Evolutionary conservation across 1,284 basidiomycete genomes (phyloP).

Genomic region (Leccinum pachyderme): DNA sequence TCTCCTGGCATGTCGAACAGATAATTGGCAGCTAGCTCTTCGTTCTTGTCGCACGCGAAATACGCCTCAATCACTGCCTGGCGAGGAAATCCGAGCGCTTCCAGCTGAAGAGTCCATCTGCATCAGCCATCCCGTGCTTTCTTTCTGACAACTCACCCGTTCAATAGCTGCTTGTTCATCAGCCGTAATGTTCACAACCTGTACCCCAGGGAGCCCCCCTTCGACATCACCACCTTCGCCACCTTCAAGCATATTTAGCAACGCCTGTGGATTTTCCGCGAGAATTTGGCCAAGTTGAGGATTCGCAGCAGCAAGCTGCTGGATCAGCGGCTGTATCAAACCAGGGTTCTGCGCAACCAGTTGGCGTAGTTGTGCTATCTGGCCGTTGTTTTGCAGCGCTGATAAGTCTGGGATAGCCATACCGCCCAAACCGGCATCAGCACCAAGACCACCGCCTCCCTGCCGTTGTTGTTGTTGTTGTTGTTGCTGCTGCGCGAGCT

Average conservation of each 20-base stretch:
- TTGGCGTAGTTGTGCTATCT: constrained; percentile 68
- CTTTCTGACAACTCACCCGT: constrained; percentile 54
- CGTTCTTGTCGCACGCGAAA: constrained; percentile 92
- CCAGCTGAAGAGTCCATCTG: constrained; percentile 49
- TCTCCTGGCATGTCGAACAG: constrained; percentile 57
- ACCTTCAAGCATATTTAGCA: constrained; percentile 60
- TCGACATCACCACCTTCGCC: constrained; percentile 43
- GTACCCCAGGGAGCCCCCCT: constrained; percentile 30
- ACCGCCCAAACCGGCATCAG: constrained; percentile 23
- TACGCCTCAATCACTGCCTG: constrained; percentile 82
- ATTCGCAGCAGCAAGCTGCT: constrained; percentile 76
- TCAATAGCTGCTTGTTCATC: constrained; percentile 87
- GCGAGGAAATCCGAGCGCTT: constrained; percentile 83
- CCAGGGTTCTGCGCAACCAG: constrained; percentile 76
- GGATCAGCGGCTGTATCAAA: constrained; percentile 75
- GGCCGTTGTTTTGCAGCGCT: constrained; percentile 58
- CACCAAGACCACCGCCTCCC: constrained; percentile 33
- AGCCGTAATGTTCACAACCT: constrained; percentile 74
- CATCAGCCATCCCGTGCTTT: constrained; percentile 1
- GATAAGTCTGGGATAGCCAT: constrained; percentile 46
- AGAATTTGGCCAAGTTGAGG: constrained; percentile 72
- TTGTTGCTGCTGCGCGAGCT: constrained; percentile 74
- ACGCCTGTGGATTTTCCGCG: constrained; percentile 66
- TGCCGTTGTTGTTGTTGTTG: constrained; percentile 70
- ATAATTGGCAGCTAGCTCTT: constrained; percentile 91